phyloP scores from a whole-genome alignment of 2,329 filamentous ascomycete species.

The Cladosporium sp. region DNA sequence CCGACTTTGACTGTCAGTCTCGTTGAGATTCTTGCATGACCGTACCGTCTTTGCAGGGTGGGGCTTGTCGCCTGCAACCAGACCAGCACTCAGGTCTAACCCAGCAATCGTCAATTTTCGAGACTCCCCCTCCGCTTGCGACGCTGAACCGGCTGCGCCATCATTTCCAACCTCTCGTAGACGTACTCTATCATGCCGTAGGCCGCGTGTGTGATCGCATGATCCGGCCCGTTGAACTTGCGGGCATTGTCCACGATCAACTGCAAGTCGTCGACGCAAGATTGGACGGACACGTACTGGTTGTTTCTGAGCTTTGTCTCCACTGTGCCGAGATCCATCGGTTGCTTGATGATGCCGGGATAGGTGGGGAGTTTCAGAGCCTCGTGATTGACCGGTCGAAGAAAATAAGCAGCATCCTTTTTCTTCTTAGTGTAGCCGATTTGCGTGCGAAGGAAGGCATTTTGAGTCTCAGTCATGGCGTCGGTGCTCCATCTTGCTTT shows the following conservation, averaged over 20 bases:
- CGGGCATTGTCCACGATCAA: conserved; percentile 78
- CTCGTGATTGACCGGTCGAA: conserved; percentile 72
- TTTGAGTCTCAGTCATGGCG: conserved; percentile 61
- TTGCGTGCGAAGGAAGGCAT: conserved; percentile 64
- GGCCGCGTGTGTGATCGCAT: conserved; percentile 72
- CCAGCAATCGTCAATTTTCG: neutral
- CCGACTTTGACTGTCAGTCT: too few relatives aligned
- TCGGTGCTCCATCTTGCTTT: conserved; percentile 38
- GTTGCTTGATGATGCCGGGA: neutral
- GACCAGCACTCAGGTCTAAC: neutral
- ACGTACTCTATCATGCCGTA: conserved; percentile 62
- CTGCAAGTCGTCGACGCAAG: conserved; percentile 72
- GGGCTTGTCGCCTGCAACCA: neutral
- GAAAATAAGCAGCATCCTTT: conserved; percentile 74
- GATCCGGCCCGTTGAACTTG: conserved; percentile 78
- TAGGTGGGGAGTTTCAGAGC: conserved; percentile 63
- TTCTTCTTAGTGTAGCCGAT: conserved; percentile 82
- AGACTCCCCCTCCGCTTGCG: neutral
- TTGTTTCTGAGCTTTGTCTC: conserved; percentile 75
- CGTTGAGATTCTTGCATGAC: neutral
- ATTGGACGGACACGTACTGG: conserved; percentile 67
- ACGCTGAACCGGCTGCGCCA: neutral
- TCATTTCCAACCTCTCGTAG: conserved; percentile 34
- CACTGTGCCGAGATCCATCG: conserved; percentile 17
- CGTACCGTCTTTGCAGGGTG: neutral